A percentile compares a stretch with the other conserved stretches of the same genome.
phyloP scores from a whole-genome alignment of 345 rosid species.

The Arabis alpina region DNA sequence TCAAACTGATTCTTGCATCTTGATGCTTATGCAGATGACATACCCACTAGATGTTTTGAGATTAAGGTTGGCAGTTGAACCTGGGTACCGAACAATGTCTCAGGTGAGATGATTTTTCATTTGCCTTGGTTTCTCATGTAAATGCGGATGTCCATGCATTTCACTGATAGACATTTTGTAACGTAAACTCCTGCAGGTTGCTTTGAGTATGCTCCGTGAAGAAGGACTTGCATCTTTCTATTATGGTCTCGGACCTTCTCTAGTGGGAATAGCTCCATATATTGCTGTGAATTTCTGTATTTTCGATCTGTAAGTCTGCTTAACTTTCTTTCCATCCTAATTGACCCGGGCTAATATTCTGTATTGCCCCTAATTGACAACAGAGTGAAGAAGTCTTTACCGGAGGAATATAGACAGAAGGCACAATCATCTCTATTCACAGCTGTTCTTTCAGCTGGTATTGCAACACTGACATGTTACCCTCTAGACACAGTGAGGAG shows the following conservation, averaged over 20 bases:
- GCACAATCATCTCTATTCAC: slow-evolving; percentile 80
- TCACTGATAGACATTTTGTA: slow-evolving; percentile 19
- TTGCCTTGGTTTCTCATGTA: background rate
- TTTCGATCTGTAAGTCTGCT: slow-evolving; percentile 83
- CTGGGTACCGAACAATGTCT: slow-evolving; percentile 82
- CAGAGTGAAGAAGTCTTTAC: slow-evolving; percentile 93
- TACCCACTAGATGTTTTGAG: slow-evolving; percentile 97
- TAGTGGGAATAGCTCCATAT: slow-evolving; percentile 91
- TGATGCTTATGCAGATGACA: slow-evolving; percentile 60
- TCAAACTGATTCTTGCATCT: slow-evolving; percentile 22
- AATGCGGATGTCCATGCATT: background rate
- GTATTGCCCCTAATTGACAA: slow-evolving; percentile 23
- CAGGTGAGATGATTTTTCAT: slow-evolving; percentile 56
- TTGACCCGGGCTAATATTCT: background rate
- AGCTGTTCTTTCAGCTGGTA: slow-evolving; percentile 79
- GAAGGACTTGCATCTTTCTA: slow-evolving; percentile 90
- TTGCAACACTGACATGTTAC: slow-evolving; percentile 93
- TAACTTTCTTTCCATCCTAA: background rate
- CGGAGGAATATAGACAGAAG: slow-evolving; percentile 74
- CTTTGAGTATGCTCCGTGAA: slow-evolving; percentile 88
- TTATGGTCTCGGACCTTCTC: slow-evolving; percentile 95
- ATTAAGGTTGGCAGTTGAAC: slow-evolving; percentile 90
- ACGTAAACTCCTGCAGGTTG: slow-evolving; percentile 56
- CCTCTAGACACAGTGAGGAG: slow-evolving; percentile 95
- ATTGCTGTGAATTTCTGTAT: slow-evolving; percentile 95